A percentile compares a stretch with the other conserved stretches of the same genome.
Conservation (phyloP, 306 rosid genomes). For the Cucurbita maxima region DNA sequence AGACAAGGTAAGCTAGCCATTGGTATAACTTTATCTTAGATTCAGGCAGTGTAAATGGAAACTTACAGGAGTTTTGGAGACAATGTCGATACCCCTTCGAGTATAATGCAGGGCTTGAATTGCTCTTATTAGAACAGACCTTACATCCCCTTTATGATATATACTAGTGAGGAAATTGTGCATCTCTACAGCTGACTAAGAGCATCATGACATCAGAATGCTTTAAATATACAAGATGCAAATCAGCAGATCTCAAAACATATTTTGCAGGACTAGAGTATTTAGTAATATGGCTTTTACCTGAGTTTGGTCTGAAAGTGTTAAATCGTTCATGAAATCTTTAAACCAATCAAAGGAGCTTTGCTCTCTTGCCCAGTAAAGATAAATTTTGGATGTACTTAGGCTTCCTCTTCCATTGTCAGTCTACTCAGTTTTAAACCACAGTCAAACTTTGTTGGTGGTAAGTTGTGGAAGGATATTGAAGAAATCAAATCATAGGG, state of each 20-base stretch:
- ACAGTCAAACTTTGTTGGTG: neutral
- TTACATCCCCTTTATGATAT: constrained; percentile 54
- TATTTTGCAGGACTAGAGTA: neutral
- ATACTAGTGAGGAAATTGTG: constrained; percentile 72
- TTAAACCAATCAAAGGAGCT: constrained; percentile 88
- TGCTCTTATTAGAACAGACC: constrained; percentile 52
- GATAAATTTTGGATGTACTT: constrained; percentile 52
- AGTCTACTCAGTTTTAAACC: constrained; percentile 23
- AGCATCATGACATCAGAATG: neutral
- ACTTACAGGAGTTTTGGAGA: constrained; percentile 63
- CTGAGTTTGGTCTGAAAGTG: constrained; percentile 40
- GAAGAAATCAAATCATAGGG: neutral
- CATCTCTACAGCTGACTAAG: constrained; percentile 51
- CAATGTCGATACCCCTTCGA: constrained; percentile 52
- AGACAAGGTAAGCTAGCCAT: neutral
- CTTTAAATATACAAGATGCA: neutral
- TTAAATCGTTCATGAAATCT: constrained; percentile 54
- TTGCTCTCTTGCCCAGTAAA: constrained; percentile 86
- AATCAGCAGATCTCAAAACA: neutral
- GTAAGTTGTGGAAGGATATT: constrained; percentile 15
- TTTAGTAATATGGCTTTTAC: constrained; percentile 11
- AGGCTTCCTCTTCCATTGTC: constrained; percentile 30
- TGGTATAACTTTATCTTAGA: neutral
- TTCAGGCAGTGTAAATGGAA: constrained; percentile 7
- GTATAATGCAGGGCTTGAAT: constrained; percentile 57